phyloP scores from a whole-genome alignment of 192 early-diverging fungal species.

The Backusella circina region DNA sequence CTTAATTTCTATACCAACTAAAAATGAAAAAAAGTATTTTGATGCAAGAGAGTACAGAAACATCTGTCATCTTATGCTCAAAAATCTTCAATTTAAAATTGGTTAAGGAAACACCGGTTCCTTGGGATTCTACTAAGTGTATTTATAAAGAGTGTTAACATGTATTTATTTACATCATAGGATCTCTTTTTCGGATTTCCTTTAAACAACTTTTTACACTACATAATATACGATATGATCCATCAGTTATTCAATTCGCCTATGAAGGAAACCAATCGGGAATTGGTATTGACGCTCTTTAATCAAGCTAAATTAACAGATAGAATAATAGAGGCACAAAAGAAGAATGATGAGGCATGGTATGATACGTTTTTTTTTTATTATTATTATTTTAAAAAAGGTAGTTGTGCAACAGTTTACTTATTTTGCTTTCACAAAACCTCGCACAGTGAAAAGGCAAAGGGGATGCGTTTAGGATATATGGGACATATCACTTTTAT shows the following conservation, averaged over 20 bases:
- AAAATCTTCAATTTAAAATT: neutral
- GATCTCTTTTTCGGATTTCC: conserved; percentile 91
- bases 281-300: conserved; percentile 64
- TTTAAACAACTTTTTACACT: conserved; percentile 99
- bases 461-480: conserved; percentile 89
- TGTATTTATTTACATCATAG: neutral
- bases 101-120: neutral
- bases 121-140: no score
- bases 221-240: conserved; percentile 98
- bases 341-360: conserved; percentile 79
- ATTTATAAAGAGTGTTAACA: no score
- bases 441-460: conserved; percentile 65
- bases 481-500: conserved; percentile 99
- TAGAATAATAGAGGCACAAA: conserved; percentile 84
- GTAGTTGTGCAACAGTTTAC: no score
- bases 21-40: neutral
- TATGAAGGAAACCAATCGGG: conserved; percentile 62
- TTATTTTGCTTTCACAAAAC: neutral
- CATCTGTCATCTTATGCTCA: neutral
- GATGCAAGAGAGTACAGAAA: neutral
- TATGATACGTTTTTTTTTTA: conserved; percentile 25
- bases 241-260: conserved; percentile 95
- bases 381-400: neutral
- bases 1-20: neutral
- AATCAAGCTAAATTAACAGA: conserved; percentile 82